These are phyloP conservation scores for Wickerhamiella shivajii DNA, from an alignment of 805 yeast species.

Conservation along the genomic window DNA sequence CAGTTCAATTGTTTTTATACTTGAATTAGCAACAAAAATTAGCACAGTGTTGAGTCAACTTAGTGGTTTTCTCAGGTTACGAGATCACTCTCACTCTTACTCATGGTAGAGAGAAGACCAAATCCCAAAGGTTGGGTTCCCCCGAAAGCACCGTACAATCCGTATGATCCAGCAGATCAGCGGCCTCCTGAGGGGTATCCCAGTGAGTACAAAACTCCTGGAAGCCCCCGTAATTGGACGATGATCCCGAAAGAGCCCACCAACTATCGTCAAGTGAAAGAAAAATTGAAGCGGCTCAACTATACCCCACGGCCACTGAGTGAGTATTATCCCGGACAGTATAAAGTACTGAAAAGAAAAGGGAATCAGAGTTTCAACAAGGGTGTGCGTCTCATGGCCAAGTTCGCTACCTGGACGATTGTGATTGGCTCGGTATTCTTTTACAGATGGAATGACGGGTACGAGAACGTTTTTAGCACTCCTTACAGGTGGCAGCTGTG, in stretches of 20 bases:
- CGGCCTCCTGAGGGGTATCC: constrained; percentile 82
- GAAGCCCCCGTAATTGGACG: constrained; percentile 39
- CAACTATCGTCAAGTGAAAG: constrained; percentile 51
- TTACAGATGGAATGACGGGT: constrained; percentile 74
- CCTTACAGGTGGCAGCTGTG: constrained; percentile 49
- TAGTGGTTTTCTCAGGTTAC: constrained; percentile 13
- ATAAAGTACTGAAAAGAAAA: constrained; percentile 49
- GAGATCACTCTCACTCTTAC: too few species aligned
- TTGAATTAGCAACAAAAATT: too few species aligned
- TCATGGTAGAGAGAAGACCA: constrained; percentile 52
- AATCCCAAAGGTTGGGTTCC: constrained; percentile 69
- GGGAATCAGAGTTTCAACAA: constrained; percentile 40
- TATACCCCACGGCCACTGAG: constrained; percentile 69
- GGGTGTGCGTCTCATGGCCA: constrained; percentile 48
- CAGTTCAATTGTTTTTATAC: too few species aligned
- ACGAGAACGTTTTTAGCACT: constrained; percentile 57
- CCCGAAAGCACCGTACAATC: constrained; percentile 75
- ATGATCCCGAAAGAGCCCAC: constrained; percentile 50
- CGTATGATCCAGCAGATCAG: constrained; percentile 61
- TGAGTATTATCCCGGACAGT: constrained; percentile 64
- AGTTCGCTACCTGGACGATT: constrained; percentile 34
- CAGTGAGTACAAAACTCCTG: constrained; percentile 59
- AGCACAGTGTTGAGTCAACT: background rate
- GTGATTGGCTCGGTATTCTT: constrained; percentile 52
- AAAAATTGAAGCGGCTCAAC: constrained; percentile 57